A percentile compares a stretch with the other conserved stretches of the same genome.
Conservation (phyloP, 768 basidiomycete genomes). For the Trametes meyenii region DNA sequence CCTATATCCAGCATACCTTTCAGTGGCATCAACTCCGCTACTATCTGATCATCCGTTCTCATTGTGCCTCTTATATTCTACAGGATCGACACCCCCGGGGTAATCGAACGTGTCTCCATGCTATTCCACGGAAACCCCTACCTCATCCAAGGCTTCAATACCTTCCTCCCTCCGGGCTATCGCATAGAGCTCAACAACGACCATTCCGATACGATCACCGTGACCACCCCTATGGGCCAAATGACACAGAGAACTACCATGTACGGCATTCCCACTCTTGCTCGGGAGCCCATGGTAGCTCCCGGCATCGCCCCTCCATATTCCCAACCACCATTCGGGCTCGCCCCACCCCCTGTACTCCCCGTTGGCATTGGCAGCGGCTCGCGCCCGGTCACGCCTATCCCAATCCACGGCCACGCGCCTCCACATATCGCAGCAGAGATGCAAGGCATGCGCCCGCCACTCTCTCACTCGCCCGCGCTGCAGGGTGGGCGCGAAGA, state of each 20-base stretch:
- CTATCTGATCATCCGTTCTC: conserved; percentile 10
- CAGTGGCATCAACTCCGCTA: not conserved
- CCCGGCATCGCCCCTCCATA: conserved; percentile 25
- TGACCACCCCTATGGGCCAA: conserved; percentile 78
- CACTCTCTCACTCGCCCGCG: conserved; percentile 50
- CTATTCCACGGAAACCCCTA: conserved; percentile 89
- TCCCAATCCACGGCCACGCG: conserved; percentile 39
- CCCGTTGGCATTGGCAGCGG: conserved; percentile 41
- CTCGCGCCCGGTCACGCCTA: conserved; percentile 55
- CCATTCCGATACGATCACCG: conserved; percentile 75
- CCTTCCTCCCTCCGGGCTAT: conserved; percentile 93
- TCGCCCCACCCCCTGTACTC: conserved; percentile 30
- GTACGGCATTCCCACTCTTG: conserved; percentile 35
- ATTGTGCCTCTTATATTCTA: not conserved
- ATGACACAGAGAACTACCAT: conserved; percentile 64
- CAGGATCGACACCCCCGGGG: conserved; percentile 97
- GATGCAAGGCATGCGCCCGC: conserved; percentile 25
- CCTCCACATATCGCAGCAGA: conserved; percentile 25
- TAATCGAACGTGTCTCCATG: conserved; percentile 91
- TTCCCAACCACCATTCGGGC: conserved; percentile 27
- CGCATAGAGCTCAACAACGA: conserved; percentile 85
- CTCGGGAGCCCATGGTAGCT: conserved; percentile 33
- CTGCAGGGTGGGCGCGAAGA: conserved; percentile 25
- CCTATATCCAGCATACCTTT: too few species aligned
- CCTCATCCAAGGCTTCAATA: conserved; percentile 98